Evolutionary conservation across 306 rosid genomes (phyloP), one percentile per base, ranked within the genome.

Genomic region (Calophaca sinica): DNA sequence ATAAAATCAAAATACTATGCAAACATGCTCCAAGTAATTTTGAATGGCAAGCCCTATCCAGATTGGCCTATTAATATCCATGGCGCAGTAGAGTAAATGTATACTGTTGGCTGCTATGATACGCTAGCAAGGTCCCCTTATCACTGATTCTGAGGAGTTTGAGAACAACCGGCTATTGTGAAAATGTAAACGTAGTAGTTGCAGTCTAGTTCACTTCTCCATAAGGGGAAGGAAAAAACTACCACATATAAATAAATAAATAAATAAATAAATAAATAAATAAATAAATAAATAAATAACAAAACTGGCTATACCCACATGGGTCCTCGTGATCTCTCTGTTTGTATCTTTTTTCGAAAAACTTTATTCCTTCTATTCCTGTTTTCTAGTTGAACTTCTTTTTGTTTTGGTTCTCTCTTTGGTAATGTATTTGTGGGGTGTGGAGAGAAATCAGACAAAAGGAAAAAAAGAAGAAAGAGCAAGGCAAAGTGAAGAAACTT

Each of bases 281-380:
- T n/a, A n/a, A n/a, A n/a, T n/a, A n/a, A n/a, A n/a, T n/a, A n/a
- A n/a, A n/a, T n/a, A n/a, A n/a, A n/a, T n/a, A n/a, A n/a, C n/a
- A n/a, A 33, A 33, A n/a, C 12, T 14, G 58, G 69, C 35, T 36
- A 10, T 70, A 38, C 71, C 79, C 64, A 57, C 58, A 61, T 77
- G 84, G 74, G 77, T 82, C 70, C 82, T 64, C 80, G 80, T 81
- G 87, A 76, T 46, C 70, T 72, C 67, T 62, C 31, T 77, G 60
- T 63, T 63, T 81, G 50, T 72, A 44, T 79, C 77, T 68, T 53
- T 20, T 42, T 20, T 20, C 26, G 57, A 44, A 33, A 3, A 33
- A 4, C 36, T 63, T 69, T 69, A 75, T 85, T 73, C 70, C 61
- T 75, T 75, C 79, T 28, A 62, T 39, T 75, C 29, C 65, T 8